A percentile compares a stretch with the other conserved stretches of the same genome.
Conservation (phyloP, 495 filamentous ascomycete species). For the Viridothelium virens region DNA sequence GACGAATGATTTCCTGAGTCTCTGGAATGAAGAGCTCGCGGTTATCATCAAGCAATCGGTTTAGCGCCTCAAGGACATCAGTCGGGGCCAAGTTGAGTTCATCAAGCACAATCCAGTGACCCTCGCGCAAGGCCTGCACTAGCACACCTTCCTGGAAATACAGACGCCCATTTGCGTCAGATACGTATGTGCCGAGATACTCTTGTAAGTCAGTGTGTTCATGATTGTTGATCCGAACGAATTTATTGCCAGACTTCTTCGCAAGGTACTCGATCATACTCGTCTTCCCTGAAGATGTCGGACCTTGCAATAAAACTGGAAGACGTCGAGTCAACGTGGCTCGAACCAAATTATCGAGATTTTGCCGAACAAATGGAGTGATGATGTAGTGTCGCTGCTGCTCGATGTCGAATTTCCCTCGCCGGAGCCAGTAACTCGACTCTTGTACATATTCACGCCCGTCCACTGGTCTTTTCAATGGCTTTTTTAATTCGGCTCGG, state of each 20-base stretch:
- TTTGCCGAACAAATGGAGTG: constrained; percentile 88
- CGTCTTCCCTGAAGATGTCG: constrained; percentile 94
- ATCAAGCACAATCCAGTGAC: constrained; percentile 96
- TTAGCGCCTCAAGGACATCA: constrained; percentile 91
- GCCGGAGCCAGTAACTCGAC: constrained; percentile 85
- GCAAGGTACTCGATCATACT: constrained; percentile 99
- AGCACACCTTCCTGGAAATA: constrained; percentile 90
- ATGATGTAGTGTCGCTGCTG: constrained; percentile 88
- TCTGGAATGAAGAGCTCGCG: constrained; percentile 95
- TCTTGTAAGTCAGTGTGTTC: constrained; percentile 98
- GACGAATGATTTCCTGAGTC: constrained; percentile 85
- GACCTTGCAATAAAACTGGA: constrained; percentile 92
- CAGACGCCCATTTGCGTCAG: constrained; percentile 72
- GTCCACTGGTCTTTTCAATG: constrained; percentile 65
- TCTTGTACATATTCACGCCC: constrained; percentile 76
- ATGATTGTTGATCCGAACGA: constrained; percentile 98
- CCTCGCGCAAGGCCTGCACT: constrained; percentile 82
- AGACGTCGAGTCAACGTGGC: constrained; percentile 86
- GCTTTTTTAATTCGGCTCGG: constrained; percentile 60
- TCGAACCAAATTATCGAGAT: constrained; percentile 85
- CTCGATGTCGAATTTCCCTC: constrained; percentile 56
- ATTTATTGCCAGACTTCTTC: constrained; percentile 89
- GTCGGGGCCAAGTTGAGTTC: constrained; percentile 94
- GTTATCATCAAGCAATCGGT: constrained; percentile 92
- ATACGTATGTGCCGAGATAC: constrained; percentile 91